These are phyloP conservation scores for Isoetes taiwanensis DNA, from an alignment of 75 land plant genomes.

Conservation along the genomic window DNA sequence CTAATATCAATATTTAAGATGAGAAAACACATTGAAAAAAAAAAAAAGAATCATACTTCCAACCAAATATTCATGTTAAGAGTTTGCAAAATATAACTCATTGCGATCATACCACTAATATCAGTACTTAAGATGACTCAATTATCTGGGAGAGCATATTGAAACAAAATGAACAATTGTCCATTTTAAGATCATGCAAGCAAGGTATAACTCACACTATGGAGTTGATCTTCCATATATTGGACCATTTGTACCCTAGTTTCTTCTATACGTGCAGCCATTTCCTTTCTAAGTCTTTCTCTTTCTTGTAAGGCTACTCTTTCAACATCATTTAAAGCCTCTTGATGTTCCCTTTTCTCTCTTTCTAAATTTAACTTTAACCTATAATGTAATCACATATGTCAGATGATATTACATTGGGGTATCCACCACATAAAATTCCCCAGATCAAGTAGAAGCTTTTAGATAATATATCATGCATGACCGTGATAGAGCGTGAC, in stretches of 20 bases:
- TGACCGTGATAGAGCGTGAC: not conserved
- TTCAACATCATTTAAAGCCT: slow-evolving; percentile 21
- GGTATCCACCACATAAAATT: not conserved
- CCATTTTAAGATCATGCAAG: too few relatives aligned
- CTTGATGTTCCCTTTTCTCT: slow-evolving; percentile 17
- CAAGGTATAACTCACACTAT: too few relatives aligned
- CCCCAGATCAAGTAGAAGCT: not conserved
- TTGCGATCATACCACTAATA: too few relatives aligned
- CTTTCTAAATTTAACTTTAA: slow-evolving; percentile 12
- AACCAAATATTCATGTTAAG: too few relatives aligned
- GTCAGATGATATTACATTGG: not conserved
- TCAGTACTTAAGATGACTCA: too few relatives aligned
- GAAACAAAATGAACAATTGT: too few relatives aligned
- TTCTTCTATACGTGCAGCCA: slow-evolving; percentile 19
- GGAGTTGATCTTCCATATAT: slow-evolving; percentile 25
- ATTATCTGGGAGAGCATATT: too few relatives aligned
- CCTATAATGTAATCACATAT: not conserved
- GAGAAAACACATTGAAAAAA: too few relatives aligned
- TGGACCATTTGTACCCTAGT: slow-evolving; percentile 20
- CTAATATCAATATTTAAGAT: too few relatives aligned
- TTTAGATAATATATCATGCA: not conserved
- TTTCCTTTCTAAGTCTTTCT: slow-evolving; percentile 26
- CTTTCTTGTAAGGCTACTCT: slow-evolving; percentile 15
- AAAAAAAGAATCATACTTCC: not conserved
- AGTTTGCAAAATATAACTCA: too few relatives aligned